Evolutionary conservation across 2,329 filamentous ascomycete genomes (phyloP).

Genomic region (Diplodia scrobiculata): DNA sequence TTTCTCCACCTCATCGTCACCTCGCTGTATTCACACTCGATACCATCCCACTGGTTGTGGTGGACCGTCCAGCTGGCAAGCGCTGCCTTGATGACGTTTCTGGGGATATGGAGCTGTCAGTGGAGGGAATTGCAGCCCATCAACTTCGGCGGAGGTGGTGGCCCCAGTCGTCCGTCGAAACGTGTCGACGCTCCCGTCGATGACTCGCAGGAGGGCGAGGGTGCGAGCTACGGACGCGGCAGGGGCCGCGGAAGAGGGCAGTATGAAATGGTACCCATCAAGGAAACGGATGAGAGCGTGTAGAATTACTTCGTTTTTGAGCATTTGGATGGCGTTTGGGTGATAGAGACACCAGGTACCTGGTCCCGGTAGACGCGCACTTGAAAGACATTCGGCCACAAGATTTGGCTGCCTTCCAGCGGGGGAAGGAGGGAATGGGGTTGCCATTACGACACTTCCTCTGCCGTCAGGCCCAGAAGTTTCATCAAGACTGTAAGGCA

Average conservation of each 20-base stretch:
- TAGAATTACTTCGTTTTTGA: slow-evolving; percentile 34
- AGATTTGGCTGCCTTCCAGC: not conserved
- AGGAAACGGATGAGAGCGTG: slow-evolving; percentile 42
- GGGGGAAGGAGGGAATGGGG: not conserved
- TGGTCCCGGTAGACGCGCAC: not conserved
- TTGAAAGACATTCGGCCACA: not conserved
- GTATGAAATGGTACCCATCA: slow-evolving; percentile 54
- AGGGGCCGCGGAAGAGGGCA: slow-evolving; percentile 48
- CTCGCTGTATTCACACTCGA: slow-evolving; percentile 71
- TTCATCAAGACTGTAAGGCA: not conserved
- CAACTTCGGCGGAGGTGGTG: slow-evolving; percentile 69
- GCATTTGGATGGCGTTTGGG: slow-evolving; percentile 39
- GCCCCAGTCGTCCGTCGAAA: slow-evolving; percentile 31
- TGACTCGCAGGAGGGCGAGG: slow-evolving; percentile 39
- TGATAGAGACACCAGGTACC: slow-evolving; percentile 30
- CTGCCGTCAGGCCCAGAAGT: not conserved
- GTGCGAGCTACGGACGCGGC: slow-evolving; percentile 45
- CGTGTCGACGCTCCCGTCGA: slow-evolving; percentile 33
- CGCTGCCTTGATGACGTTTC: slow-evolving; percentile 63
- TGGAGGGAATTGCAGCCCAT: slow-evolving; percentile 89
- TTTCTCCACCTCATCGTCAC: slow-evolving; percentile 77
- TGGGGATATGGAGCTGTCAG: slow-evolving; percentile 88
- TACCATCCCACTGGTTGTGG: slow-evolving; percentile 83
- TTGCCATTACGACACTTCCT: not conserved
- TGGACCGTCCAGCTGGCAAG: slow-evolving; percentile 71